Conservation (phyloP, 2,329 filamentous ascomycete genomes). For the Trichoderma afroharzianum region DNA sequence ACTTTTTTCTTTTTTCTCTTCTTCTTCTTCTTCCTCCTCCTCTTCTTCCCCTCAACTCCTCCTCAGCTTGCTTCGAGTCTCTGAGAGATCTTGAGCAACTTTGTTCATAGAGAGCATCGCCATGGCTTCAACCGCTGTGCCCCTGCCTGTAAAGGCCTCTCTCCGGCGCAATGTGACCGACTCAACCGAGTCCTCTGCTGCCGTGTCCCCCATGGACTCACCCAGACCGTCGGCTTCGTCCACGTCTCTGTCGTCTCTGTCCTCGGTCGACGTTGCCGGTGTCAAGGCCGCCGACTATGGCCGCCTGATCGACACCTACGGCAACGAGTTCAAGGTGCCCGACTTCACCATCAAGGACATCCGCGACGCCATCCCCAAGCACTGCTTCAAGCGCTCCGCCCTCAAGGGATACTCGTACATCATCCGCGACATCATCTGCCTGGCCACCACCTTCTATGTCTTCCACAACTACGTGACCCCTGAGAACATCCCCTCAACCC, state of each 20-base stretch:
- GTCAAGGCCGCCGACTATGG: slow-evolving; percentile 46
- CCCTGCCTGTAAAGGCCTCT: slow-evolving; percentile 38
- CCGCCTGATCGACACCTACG: slow-evolving; percentile 83
- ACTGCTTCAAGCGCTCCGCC: slow-evolving; percentile 90
- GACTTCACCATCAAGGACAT: slow-evolving; percentile 98
- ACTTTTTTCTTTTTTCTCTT: neutral
- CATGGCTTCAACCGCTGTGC: slow-evolving; percentile 48
- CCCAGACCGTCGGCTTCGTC: slow-evolving; percentile 68
- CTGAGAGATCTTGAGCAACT: neutral
- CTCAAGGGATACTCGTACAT: slow-evolving; percentile 76
- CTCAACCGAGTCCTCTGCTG: slow-evolving; percentile 54
- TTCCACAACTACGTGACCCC: slow-evolving; percentile 89
- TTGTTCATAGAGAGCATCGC: slow-evolving; percentile 13
- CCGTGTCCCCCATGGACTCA: slow-evolving; percentile 57
- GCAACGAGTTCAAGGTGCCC: slow-evolving; percentile 89
- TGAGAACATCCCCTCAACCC: slow-evolving; percentile 69
- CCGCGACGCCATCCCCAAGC: slow-evolving; percentile 92
- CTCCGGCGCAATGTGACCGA: slow-evolving; percentile 48
- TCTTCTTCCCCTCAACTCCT: neutral
- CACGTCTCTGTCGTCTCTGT: slow-evolving; percentile 88
- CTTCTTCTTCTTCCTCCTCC: neutral
- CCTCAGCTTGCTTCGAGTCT: neutral
- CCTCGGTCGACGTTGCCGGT: slow-evolving; percentile 52
- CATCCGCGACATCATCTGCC: slow-evolving; percentile 68
- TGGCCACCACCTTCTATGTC: slow-evolving; percentile 76